These are phyloP conservation scores for Kwoniella pini DNA, from an alignment of 768 basidiomycete genomes.

Conservation along the genomic window DNA sequence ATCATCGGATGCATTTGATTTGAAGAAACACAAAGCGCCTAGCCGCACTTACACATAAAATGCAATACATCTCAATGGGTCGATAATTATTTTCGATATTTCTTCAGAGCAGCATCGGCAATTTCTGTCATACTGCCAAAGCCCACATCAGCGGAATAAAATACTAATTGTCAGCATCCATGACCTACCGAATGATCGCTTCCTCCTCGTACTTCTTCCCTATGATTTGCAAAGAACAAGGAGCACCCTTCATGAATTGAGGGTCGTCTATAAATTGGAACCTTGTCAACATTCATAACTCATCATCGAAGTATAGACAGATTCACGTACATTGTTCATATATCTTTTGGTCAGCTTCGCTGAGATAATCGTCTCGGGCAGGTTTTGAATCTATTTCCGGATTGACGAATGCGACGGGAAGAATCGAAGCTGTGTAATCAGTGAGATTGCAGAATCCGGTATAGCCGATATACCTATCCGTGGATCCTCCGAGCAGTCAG, in stretches of 20 bases:
- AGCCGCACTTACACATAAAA: no score
- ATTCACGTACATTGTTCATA: slow-evolving; percentile 62
- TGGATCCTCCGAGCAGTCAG: no score
- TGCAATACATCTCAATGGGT: no score
- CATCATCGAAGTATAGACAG: slow-evolving; percentile 45
- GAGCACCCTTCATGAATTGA: slow-evolving; percentile 61
- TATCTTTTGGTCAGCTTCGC: slow-evolving; percentile 59
- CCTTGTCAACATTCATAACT: slow-evolving; percentile 29
- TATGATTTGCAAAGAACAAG: slow-evolving; percentile 67
- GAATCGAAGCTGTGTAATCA: slow-evolving; percentile 66
- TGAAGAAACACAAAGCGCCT: no score
- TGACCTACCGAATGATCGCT: slow-evolving; percentile 59
- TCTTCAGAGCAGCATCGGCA: slow-evolving; percentile 16
- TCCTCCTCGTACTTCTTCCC: slow-evolving; percentile 75
- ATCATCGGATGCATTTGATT: no score
- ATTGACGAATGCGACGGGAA: slow-evolving; percentile 69
- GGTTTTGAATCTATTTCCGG: slow-evolving; percentile 60
- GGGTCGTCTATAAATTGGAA: slow-evolving; percentile 61
- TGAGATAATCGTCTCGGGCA: slow-evolving; percentile 60
- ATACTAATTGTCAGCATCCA: neutral
- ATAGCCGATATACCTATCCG: slow-evolving; percentile 59
- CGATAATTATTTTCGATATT: neutral
- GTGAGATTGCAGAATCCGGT: slow-evolving; percentile 68
- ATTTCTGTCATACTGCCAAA: slow-evolving; percentile 20
- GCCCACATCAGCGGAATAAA: neutral